These are phyloP conservation scores for Coriolopsis trogii DNA, from an alignment of 1,284 basidiomycete genomes.

Conservation along the genomic window DNA sequence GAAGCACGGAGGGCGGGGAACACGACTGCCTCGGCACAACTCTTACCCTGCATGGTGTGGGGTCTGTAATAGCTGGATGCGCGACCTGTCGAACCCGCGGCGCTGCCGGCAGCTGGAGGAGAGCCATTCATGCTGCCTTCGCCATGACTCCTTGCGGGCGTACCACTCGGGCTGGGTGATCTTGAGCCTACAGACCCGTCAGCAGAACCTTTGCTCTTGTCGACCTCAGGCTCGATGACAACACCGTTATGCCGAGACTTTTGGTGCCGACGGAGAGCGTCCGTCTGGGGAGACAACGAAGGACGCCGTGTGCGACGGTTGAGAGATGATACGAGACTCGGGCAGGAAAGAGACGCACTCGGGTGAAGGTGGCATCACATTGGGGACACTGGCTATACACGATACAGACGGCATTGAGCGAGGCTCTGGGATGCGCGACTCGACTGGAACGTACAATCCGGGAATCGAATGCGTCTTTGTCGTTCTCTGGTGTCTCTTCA, in stretches of 20 bases:
- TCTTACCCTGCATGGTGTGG: constrained; percentile 49
- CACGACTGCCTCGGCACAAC: not conserved
- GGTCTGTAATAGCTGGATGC: constrained; percentile 64
- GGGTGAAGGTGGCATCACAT: constrained; percentile 75
- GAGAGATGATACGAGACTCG: not conserved
- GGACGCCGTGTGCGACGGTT: not conserved
- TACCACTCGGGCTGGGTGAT: constrained; percentile 50
- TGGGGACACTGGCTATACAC: constrained; percentile 65
- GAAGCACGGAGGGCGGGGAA: not conserved
- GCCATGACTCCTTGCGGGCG: constrained; percentile 45
- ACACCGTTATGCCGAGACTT: constrained; percentile 71
- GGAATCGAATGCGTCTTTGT: constrained; percentile 73
- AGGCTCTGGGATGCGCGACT: not conserved
- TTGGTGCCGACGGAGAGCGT: constrained; percentile 41
- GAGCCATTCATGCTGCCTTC: constrained; percentile 41
- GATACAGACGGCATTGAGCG: constrained; percentile 10
- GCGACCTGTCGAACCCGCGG: constrained; percentile 25
- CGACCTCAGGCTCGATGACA: constrained; percentile 55
- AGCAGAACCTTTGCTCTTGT: constrained; percentile 33
- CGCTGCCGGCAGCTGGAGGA: constrained; percentile 30
- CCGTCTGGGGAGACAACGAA: constrained; percentile 30
- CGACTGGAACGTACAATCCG: constrained; percentile 56
- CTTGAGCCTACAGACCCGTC: constrained; percentile 47
- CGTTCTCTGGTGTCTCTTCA: constrained; percentile 77
- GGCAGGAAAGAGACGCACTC: constrained; percentile 49